Percentiles rank a stretch among this genome's conserved stretches.
phyloP scores from a whole-genome alignment of 1,284 basidiomycete genomes.

The Anthracocystis walkeri region DNA sequence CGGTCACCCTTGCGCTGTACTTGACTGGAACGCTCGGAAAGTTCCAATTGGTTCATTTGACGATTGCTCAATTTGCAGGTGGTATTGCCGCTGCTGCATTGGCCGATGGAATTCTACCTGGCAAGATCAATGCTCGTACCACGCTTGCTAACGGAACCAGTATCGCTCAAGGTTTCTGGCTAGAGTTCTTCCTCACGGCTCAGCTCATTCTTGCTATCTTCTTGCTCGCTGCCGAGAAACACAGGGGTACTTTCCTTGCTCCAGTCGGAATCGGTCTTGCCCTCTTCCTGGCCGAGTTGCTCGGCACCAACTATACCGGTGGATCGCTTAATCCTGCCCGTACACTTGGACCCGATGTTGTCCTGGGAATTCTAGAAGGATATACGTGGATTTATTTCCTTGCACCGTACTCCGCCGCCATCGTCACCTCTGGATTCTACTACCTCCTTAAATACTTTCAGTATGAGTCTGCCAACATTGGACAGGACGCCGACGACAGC shows the following conservation, averaged over 20 bases:
- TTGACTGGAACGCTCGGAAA: conserved; percentile 71
- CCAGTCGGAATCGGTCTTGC: conserved; percentile 61
- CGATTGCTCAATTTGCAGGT: conserved; percentile 71
- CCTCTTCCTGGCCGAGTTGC: conserved; percentile 51
- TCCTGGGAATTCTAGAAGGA: conserved; percentile 38
- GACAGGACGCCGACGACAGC: conserved; percentile 55
- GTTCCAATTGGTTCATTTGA: conserved; percentile 70
- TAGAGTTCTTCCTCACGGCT: conserved; percentile 72
- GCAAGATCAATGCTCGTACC: conserved; percentile 70
- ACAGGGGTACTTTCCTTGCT: conserved; percentile 68
- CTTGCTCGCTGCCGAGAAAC: conserved; percentile 72
- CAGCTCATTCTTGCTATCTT: conserved; percentile 70
- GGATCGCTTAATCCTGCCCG: conserved; percentile 62
- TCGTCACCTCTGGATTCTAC: conserved; percentile 55
- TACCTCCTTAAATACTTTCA: conserved; percentile 40
- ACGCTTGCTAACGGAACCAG: conserved; percentile 66
- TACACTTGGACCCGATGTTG: conserved; percentile 54
- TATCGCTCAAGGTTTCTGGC: conserved; percentile 62
- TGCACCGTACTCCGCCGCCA: conserved; percentile 49
- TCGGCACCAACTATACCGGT: conserved; percentile 61
- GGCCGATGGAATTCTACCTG: conserved; percentile 70
- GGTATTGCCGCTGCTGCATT: conserved; percentile 72
- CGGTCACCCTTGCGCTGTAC: conserved; percentile 71
- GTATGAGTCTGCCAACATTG: conserved; percentile 56
- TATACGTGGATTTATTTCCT: conserved; percentile 59